A percentile compares a stretch with the other conserved stretches of the same genome.
phyloP scores from a whole-genome alignment of 257 asterid genomes.

The Haberlea rhodopensis region DNA sequence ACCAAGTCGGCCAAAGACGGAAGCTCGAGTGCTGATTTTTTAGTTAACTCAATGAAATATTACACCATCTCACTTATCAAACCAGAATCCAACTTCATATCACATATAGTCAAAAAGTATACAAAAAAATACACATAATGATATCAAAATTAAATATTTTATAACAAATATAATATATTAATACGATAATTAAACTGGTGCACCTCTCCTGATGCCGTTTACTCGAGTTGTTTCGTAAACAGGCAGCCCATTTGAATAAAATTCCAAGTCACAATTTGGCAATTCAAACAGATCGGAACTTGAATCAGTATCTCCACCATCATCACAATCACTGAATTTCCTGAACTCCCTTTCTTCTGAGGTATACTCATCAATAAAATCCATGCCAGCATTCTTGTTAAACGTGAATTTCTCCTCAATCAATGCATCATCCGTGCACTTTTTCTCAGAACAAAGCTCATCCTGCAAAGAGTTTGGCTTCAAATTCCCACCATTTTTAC shows the following conservation, averaged over 20 bases:
- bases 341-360: conserved; percentile 31
- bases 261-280: conserved; percentile 63
- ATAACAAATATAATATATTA: too few species aligned
- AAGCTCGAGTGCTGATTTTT: too few species aligned
- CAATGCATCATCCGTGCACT: conserved; percentile 25
- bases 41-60: too few species aligned
- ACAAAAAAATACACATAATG: too few species aligned
- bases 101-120: too few species aligned
- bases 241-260: not conserved
- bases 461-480: not conserved
- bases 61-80: too few species aligned
- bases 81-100: too few species aligned
- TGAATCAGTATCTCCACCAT: conserved; percentile 72
- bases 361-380: conserved; percentile 26
- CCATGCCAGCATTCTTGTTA: conserved; percentile 25
- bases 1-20: too few species aligned
- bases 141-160: too few species aligned
- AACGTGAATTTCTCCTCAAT: conserved; percentile 30
- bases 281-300: conserved; percentile 88
- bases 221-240: not conserved
- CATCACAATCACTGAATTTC: conserved; percentile 28
- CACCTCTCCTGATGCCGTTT: not conserved
- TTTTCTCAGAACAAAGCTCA: conserved; percentile 18
- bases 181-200: not conserved
- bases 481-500: conserved; percentile 15